These are phyloP conservation scores for Apocynum venetum DNA, from an alignment of 257 asterid genomes.

Conservation along the genomic window DNA sequence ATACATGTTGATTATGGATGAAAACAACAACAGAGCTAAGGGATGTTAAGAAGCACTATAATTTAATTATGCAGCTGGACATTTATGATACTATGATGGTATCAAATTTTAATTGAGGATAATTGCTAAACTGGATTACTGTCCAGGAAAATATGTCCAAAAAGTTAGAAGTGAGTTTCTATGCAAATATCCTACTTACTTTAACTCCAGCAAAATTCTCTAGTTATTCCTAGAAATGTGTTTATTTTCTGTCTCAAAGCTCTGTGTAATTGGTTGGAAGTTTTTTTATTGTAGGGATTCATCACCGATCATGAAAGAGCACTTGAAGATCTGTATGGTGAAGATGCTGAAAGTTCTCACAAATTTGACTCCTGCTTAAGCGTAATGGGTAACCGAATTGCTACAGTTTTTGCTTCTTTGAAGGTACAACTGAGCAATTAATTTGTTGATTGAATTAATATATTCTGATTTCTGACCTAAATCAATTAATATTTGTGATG, in stretches of 20 bases:
- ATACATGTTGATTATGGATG: neutral
- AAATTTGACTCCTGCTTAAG: constrained; percentile 59
- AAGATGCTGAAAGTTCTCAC: constrained; percentile 54
- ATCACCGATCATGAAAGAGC: constrained; percentile 93
- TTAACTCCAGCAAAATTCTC: neutral
- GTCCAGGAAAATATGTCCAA: neutral
- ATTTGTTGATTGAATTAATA: too few species aligned
- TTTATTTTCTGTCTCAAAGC: neutral
- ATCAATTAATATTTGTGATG: neutral
- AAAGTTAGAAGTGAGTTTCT: neutral
- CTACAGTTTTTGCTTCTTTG: constrained; percentile 94
- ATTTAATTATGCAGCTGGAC: neutral
- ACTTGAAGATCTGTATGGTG: constrained; percentile 80
- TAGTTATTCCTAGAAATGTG: neutral
- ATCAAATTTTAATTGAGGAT: neutral
- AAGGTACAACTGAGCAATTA: constrained; percentile 48
- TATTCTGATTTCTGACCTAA: neutral
- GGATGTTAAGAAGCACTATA: neutral
- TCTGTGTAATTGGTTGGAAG: constrained; percentile 9
- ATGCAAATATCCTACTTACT: neutral
- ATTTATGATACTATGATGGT: neutral
- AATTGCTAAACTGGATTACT: neutral
- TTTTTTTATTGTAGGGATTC: constrained; percentile 55
- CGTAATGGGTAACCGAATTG: constrained; percentile 72
- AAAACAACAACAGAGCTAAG: neutral